Conservation (phyloP, 495 filamentous ascomycete species). For the Staphylotrichum tortipilum region DNA sequence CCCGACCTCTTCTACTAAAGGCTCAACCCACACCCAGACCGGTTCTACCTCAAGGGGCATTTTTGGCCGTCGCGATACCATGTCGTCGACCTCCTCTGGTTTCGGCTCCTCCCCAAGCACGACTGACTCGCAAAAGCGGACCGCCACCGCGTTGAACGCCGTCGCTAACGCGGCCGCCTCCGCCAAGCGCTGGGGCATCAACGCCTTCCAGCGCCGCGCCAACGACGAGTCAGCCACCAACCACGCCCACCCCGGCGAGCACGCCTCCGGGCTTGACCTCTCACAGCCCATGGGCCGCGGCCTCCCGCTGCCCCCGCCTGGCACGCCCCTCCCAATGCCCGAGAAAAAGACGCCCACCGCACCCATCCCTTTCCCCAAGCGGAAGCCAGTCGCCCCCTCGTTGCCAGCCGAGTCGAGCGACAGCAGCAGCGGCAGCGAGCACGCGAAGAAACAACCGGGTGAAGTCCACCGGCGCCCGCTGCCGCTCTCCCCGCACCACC, state of each 20-base stretch:
- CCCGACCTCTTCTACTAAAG: slow-evolving; percentile 25
- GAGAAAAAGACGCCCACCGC: slow-evolving; percentile 46
- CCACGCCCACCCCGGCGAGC: slow-evolving; percentile 11
- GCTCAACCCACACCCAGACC: slow-evolving; percentile 30
- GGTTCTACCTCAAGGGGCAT: slow-evolving; percentile 30
- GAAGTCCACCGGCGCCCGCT: slow-evolving; percentile 37
- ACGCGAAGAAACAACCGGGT: slow-evolving; percentile 18
- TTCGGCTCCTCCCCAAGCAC: slow-evolving; percentile 20
- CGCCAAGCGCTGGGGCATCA: slow-evolving; percentile 78
- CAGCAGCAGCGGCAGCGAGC: slow-evolving; percentile 15
- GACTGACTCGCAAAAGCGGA: slow-evolving; percentile 29
- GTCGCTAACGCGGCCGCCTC: slow-evolving; percentile 66
- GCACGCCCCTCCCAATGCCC: slow-evolving; percentile 53
- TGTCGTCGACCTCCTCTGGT: slow-evolving; percentile 13
- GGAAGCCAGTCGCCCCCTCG: slow-evolving; percentile 37
- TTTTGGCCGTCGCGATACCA: slow-evolving; percentile 32
- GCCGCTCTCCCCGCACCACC: slow-evolving; percentile 38
- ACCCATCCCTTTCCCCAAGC: slow-evolving; percentile 49
- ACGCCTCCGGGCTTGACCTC: slow-evolving; percentile 38
- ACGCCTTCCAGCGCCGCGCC: slow-evolving; percentile 52
- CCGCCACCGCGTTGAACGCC: slow-evolving; percentile 46
- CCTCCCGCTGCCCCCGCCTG: slow-evolving; percentile 65
- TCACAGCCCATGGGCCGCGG: slow-evolving; percentile 66
- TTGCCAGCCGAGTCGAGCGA: too few relatives aligned
- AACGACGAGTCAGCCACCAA: slow-evolving; percentile 26